Base-by-base conservation (phyloP, 768 basidiomycete species). In the Leccinum truebloodii region DNA sequence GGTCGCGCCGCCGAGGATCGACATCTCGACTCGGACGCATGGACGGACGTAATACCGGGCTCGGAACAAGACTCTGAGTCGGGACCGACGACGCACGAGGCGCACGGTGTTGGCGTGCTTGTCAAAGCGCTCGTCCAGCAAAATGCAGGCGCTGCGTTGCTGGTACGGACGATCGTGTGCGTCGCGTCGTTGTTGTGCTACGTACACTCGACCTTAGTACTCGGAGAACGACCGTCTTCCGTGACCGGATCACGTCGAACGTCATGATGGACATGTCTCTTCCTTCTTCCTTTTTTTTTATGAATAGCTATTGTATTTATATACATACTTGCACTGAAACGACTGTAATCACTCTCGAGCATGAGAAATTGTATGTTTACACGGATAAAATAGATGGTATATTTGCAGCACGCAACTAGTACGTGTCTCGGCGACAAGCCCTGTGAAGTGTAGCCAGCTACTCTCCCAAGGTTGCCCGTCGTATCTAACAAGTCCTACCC, bases 371-470 rank as follows among this genome's bases (percentile, higher is more conserved):
- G 41, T 16, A 41, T 20, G 41, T 44, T 30, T 61, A 54, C 64
- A 54, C 6, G 34, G 53, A 32, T 49, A 53, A n/a, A 37, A 57
- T 51, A 50, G 54, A 62, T 24, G 44, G 3, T 52, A 58, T 59
- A 60, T 58, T 41, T 30, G 39, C 48, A 46, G 46, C 30, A 52
- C 34, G 39, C 67, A 59, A 58, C 37, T 58, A 26, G 26, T 6
- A 55, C 46, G 59, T 57, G 59, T 56, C 54, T 54, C 41, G n/a
- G 39, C 39, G 39, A 44, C n/a, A 44, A 44, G 41, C 41, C 41
- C 41, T 10, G 41, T 12, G n/a, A 44, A 20, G 18, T 58, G 74
- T 75, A 75, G 73, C 73, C 74, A 59, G 73, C 73, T 74, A 74
- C 73, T 57, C 41, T 20, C 10, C 10, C 58, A 26, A 64, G 52